Conservation (phyloP, 177 flowering plant genomes). For the Vitis hybrid region DNA sequence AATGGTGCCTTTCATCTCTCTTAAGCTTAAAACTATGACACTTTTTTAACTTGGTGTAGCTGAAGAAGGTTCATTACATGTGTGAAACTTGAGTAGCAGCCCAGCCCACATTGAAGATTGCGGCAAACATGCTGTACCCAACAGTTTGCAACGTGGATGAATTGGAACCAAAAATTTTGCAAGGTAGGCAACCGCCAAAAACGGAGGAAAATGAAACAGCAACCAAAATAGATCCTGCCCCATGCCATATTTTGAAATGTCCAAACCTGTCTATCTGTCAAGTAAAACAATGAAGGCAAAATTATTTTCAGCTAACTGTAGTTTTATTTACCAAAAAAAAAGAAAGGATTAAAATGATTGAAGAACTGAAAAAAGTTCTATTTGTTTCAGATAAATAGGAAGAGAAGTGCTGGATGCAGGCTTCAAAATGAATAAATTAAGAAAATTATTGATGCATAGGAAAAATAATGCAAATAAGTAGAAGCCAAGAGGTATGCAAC, state of each 20-base stretch:
- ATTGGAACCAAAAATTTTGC: slow-evolving; percentile 54
- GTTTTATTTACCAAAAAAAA: background rate
- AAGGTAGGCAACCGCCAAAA: slow-evolving; percentile 87
- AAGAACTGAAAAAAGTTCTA: background rate
- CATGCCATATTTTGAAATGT: slow-evolving; percentile 94
- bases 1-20: background rate
- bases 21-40: background rate
- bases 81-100: slow-evolving; percentile 97
- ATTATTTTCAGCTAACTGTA: background rate
- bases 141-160: slow-evolving; percentile 56
- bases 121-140: slow-evolving; percentile 79
- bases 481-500: background rate
- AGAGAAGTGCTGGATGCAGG: background rate
- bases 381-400: background rate
- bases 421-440: background rate
- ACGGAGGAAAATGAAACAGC: slow-evolving; percentile 93
- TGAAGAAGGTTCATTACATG: slow-evolving; percentile 51
- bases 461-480: background rate
- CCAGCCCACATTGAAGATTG: slow-evolving; percentile 94
- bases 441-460: background rate
- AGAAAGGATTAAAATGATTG: background rate
- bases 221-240: slow-evolving; percentile 80
- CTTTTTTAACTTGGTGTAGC: background rate
- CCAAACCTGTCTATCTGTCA: slow-evolving; percentile 94
- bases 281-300: slow-evolving; percentile 6